These are phyloP conservation scores for Epichloe elymi DNA, from an alignment of 2,329 filamentous ascomycete species.

Conservation along the genomic window DNA sequence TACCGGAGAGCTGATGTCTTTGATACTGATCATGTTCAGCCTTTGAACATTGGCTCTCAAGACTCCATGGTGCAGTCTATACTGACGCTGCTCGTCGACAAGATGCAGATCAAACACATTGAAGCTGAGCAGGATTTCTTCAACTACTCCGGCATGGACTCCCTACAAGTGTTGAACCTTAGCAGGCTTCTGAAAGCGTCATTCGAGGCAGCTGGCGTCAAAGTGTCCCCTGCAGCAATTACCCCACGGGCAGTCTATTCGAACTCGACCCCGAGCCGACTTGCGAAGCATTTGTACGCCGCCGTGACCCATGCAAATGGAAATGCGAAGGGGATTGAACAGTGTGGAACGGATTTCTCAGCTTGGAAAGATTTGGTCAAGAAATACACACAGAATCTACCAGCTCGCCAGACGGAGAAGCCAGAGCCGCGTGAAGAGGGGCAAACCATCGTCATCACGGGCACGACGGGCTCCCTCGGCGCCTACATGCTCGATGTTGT, in stretches of 20 bases:
- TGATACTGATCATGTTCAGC: not conserved
- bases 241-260: constrained; percentile 16
- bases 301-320: not conserved
- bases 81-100: constrained; percentile 7
- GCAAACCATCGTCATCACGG: constrained; percentile 64
- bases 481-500: constrained; percentile 48
- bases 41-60: constrained; percentile 12
- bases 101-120: constrained; percentile 9
- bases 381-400: constrained; percentile 19
- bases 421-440: constrained; percentile 14
- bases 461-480: constrained; percentile 79
- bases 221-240: constrained; percentile 6
- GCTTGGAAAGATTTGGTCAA: constrained; percentile 9
- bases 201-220: constrained; percentile 9
- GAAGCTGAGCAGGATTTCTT: constrained; percentile 23
- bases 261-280: constrained; percentile 14
- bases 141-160: constrained; percentile 23
- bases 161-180: constrained; percentile 22
- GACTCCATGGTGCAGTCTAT: constrained; percentile 14
- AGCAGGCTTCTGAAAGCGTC: constrained; percentile 10
- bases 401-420: constrained; percentile 8
- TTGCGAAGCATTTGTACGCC: constrained; percentile 11
- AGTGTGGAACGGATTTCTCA: not conserved
- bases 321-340: constrained; percentile 3
- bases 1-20: constrained; percentile 18